These are phyloP conservation scores for Nicotiana obtusifolia DNA, from an alignment of 257 asterid genomes.

Conservation along the genomic window DNA sequence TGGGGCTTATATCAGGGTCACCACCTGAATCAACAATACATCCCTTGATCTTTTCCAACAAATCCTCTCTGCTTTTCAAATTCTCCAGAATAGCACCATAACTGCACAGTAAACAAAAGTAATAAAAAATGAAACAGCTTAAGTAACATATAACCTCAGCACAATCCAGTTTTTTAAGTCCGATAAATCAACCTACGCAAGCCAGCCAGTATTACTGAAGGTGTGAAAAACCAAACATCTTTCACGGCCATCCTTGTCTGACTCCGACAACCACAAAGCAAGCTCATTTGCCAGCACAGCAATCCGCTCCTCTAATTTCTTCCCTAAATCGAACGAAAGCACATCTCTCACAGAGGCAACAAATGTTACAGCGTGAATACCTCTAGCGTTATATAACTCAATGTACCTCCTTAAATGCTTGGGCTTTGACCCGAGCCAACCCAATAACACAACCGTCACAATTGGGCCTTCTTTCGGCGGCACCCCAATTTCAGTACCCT, in stretches of 20 bases:
- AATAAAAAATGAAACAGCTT: background rate
- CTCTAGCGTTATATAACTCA: constrained; percentile 56
- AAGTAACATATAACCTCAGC: background rate
- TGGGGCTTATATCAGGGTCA: constrained; percentile 77
- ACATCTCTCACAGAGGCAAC: constrained; percentile 75
- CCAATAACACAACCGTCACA: constrained; percentile 73
- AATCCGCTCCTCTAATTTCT: constrained; percentile 54
- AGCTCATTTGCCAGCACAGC: constrained; percentile 44
- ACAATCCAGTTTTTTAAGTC: constrained; percentile 1
- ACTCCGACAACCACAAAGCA: constrained; percentile 46
- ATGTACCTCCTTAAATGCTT: constrained; percentile 70
- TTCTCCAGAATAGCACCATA: constrained; percentile 75
- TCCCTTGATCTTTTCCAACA: constrained; percentile 68
- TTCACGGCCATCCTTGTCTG: constrained; percentile 43
- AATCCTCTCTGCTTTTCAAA: constrained; percentile 45
- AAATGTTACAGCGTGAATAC: constrained; percentile 59
- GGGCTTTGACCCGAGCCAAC: constrained; percentile 79
- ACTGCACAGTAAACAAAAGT: constrained; percentile 25
- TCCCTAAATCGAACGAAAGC: constrained; percentile 68
- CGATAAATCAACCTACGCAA: constrained; percentile 62
- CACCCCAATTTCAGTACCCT: constrained; percentile 4
- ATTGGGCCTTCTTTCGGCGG: constrained; percentile 32
- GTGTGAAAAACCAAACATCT: constrained; percentile 71
- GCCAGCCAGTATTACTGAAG: constrained; percentile 96
- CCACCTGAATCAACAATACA: constrained; percentile 90